A percentile compares a stretch with the other conserved stretches of the same genome.
phyloP scores from a whole-genome alignment of 2,329 filamentous ascomycete genomes.

The Venturia aucupariae region DNA sequence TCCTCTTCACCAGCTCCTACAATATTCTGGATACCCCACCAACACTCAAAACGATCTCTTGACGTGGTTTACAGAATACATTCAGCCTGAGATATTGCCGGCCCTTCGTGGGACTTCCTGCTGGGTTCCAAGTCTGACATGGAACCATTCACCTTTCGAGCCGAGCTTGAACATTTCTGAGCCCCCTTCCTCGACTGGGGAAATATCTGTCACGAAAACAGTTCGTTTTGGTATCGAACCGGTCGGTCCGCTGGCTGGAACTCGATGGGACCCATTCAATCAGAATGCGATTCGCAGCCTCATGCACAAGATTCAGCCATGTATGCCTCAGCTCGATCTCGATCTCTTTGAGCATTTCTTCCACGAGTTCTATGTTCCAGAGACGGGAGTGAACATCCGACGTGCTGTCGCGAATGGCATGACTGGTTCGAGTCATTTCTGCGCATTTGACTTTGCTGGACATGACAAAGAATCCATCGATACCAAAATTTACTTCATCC shows the following conservation, averaged over 20 bases:
- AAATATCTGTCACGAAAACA: not conserved
- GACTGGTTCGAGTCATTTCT: slow-evolving; percentile 1
- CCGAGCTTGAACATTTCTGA: not conserved
- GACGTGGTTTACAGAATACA: not conserved
- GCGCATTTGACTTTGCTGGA: slow-evolving; percentile 5
- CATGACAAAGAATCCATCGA: not conserved
- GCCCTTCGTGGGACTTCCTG: not conserved
- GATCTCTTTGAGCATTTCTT: not conserved
- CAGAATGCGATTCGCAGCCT: not conserved
- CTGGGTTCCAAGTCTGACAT: slow-evolving; percentile 3
- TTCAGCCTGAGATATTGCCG: not conserved
- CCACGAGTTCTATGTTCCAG: not conserved
- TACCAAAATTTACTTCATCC: slow-evolving; percentile 7
- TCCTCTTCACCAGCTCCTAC: not conserved
- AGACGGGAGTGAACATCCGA: not conserved
- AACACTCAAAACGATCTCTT: not conserved
- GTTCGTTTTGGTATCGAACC: slow-evolving; percentile 8
- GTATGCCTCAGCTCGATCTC: slow-evolving; percentile 3
- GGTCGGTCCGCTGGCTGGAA: not conserved
- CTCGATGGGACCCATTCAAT: not conserved
- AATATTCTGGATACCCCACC: not conserved
- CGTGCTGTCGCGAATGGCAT: not conserved
- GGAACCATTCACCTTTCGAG: slow-evolving; percentile 1
- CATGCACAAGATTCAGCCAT: not conserved
- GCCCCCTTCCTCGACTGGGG: not conserved